Evolutionary conservation across 495 filamentous ascomycete species (phyloP).

Genomic region (Penicillium cataractarum): DNA sequence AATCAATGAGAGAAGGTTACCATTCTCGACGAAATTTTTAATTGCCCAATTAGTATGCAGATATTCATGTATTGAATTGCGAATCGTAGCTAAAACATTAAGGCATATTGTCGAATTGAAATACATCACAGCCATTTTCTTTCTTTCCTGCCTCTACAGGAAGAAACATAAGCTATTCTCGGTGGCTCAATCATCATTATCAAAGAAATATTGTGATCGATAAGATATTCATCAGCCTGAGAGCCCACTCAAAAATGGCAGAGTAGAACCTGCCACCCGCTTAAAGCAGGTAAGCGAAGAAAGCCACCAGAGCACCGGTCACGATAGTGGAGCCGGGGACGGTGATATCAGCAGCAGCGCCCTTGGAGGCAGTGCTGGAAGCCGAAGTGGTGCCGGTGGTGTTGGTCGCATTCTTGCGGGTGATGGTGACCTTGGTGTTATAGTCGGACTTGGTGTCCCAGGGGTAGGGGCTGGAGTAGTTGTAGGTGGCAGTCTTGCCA

Average conservation of each 20-base stretch:
- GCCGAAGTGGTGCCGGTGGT: conserved; percentile 9
- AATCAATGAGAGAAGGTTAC: background rate
- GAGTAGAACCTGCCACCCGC: background rate
- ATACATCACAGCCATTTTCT: background rate
- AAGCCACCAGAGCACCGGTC: conserved; percentile 20
- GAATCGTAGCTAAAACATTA: conserved; percentile 8
- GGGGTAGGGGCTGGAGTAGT: conserved; percentile 46
- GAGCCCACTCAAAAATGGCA: background rate
- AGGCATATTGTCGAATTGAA: background rate
- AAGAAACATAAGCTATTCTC: background rate
- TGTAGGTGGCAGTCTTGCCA: conserved; percentile 32
- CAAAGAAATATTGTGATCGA: background rate
- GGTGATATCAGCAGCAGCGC: conserved; percentile 7
- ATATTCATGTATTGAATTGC: conserved; percentile 3
- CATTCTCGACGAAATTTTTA: background rate
- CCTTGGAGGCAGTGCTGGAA: background rate
- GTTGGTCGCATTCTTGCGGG: conserved; percentile 25
- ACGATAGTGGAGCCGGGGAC: conserved; percentile 10
- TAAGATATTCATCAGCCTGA: background rate
- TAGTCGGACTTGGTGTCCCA: conserved; percentile 25
- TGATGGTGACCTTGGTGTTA: conserved; percentile 36
- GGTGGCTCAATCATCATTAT: background rate
- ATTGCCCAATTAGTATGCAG: background rate
- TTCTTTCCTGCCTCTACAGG: background rate
- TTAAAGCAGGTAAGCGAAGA: conserved; percentile 19